Evolutionary conservation across 2,329 filamentous ascomycete species (phyloP).

Genomic region (Cladorrhinum sp.): DNA sequence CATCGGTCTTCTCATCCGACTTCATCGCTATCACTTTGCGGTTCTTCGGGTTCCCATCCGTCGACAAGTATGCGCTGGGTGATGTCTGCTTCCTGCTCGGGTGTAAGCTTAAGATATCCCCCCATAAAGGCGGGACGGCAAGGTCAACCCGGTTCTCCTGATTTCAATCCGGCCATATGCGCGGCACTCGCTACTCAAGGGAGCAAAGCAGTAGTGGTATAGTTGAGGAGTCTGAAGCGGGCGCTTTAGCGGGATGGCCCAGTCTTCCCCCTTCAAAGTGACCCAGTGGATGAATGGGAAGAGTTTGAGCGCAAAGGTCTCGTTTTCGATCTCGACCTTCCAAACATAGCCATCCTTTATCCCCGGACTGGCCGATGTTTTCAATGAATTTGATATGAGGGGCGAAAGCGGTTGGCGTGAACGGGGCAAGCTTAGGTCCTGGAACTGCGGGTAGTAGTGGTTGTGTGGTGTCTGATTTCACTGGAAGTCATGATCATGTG

Average conservation of each 20-base stretch:
- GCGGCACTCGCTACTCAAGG: constrained; percentile 21
- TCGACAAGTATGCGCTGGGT: not conserved
- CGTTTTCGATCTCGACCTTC: constrained; percentile 13
- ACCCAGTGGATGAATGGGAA: constrained; percentile 3
- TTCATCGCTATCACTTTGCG: not conserved
- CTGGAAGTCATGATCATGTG: not conserved
- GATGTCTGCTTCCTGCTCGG: constrained; percentile 11
- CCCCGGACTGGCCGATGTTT: not conserved
- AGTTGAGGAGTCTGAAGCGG: not conserved
- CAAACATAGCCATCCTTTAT: constrained; percentile 10
- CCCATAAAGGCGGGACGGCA: constrained; percentile 11
- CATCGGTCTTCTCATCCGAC: not conserved
- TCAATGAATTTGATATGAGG: constrained; percentile 13
- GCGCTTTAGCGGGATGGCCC: not conserved
- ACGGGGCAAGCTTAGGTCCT: constrained; percentile 16
- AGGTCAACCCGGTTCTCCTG: constrained; percentile 12
- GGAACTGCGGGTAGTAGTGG: constrained; percentile 4
- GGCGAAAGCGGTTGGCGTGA: constrained; percentile 10
- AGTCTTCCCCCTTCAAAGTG: not conserved
- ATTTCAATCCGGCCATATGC: constrained; percentile 19
- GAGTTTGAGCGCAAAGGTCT: constrained; percentile 12
- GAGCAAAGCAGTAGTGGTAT: constrained; percentile 16
- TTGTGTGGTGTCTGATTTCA: not conserved
- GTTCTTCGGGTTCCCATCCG: not conserved
- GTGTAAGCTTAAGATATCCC: constrained; percentile 19